Base-by-base conservation (phyloP, 2,329 filamentous ascomycete genomes). In the Phialemonium atrogriseum region DNA sequence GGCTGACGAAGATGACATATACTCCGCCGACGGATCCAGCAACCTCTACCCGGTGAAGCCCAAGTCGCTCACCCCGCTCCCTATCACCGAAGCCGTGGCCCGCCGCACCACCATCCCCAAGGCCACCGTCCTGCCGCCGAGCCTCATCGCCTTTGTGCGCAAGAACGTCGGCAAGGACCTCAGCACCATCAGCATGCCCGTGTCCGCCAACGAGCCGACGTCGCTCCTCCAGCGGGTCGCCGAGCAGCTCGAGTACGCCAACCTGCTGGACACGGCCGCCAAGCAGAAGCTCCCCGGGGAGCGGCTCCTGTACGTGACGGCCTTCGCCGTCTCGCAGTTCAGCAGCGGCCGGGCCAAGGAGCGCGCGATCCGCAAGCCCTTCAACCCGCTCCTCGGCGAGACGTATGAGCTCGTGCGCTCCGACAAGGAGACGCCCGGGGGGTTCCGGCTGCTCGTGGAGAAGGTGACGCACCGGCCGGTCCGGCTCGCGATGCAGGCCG, bases 131-230 rank as follows among this genome's bases (percentile, higher is more conserved):
- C 65, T 78, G 35, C 91, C 91, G 0, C 91, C 91, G 0, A 94
- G 86, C 53, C 65, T 98, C 32, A 94, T 98, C 43, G 84, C 85
- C 0, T 94, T 96, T 54, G 70, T 96, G 19, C 79, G 91, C 44
- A 98, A 96, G 58, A 98, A 98, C 46, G 91, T 96, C 8, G 91
- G 91, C 51, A 98, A 98, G 57, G 91, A 98, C 56, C 66, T 98
- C 29, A 94, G 86, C 38, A 93, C 87, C 3, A 94, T 98, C 43
- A 88, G 86, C 28, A 96, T 96, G 89, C 91, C 91, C 0, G 91
- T 95, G 1, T 94, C 89, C 5, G 80, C 89, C 15, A 98, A 98
- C 56, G 91, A 98, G 53, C 91, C 91, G 0, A 75, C 80, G 2
- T 95, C 89, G 0, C 62, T 94, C 9, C 67, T 96, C 5, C 91